Base-by-base conservation (phyloP, 1,139 yeast genomes). In the Pichia sp. region DNA sequence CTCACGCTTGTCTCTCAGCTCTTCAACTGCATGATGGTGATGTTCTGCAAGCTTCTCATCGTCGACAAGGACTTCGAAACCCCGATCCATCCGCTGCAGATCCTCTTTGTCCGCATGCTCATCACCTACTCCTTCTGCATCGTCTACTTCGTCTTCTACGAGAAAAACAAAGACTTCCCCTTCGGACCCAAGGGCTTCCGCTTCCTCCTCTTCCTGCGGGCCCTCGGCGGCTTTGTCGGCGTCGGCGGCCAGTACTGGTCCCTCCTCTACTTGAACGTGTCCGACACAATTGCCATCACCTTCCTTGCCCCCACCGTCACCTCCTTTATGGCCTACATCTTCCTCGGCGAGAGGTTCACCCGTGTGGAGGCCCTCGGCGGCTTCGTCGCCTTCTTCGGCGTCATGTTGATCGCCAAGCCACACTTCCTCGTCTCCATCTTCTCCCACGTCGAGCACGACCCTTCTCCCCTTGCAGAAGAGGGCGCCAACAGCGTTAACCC, bases 321-420 rank as follows among this genome's bases (percentile, higher is more conserved):
- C 0, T 88, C 90, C 0, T 70, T 88, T 39, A 68, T 85, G 53
- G 96, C 96, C 0, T 83, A 83, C 76, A 60, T 80, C 2, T 65
- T 85, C 10, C 69, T 90, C 36, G 75, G 79, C 39, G 96, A 90
- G 63, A 69, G 76, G n/a, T 85, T 87, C 67, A 79, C 70, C 4
- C 59, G 75, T 23, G 63, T 82, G 13, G 96, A 90, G 67, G 87
- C 82, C 0, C 62, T 75, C 1, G 90, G 95, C 40, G 86, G 91
- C 0, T 16, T 83, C 0, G 67, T 83, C 2, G 87, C 96, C 0
- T 72, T 90, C 22, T 63, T 74, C 1, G 97, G 97, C 1, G 96
- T 90, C 1, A 59, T 89, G 1, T 69, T 89, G 25, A 87, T 90
- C 59, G 93, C 96, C 1, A 80, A 89, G 62, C 97, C 97, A 0